Percentiles rank a stretch among this genome's conserved stretches.
These are phyloP conservation scores for Bremia lactucae DNA, from an alignment of 352 stramenopile genomes.

Conservation along the genomic window DNA sequence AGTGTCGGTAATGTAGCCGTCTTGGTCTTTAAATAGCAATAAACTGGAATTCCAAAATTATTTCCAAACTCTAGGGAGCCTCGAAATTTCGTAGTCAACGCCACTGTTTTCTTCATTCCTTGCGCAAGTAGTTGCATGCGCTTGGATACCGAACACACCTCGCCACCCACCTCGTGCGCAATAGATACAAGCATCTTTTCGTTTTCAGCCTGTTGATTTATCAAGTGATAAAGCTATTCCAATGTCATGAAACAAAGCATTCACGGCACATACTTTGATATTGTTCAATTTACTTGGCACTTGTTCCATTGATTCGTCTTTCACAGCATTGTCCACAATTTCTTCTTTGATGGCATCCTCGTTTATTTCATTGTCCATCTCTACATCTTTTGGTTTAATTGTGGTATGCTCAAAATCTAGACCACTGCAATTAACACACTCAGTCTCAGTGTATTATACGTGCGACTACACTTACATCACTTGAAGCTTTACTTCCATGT, in stretches of 20 bases:
- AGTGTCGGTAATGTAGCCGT: slow-evolving; percentile 56
- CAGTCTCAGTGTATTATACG: background rate
- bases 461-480: slow-evolving; percentile 41
- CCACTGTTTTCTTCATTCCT: slow-evolving; percentile 66
- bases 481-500: slow-evolving; percentile 70
- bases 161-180: slow-evolving; percentile 48
- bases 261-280: slow-evolving; percentile 13
- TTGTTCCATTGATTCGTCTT: slow-evolving; percentile 16
- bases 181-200: slow-evolving; percentile 83
- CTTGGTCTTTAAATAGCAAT: slow-evolving; percentile 75
- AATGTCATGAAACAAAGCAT: background rate
- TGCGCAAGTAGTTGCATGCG: slow-evolving; percentile 65
- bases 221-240: background rate
- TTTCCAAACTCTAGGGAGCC: slow-evolving; percentile 60
- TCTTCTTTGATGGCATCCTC: slow-evolving; percentile 15
- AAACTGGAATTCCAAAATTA: slow-evolving; percentile 54
- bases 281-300: slow-evolving; percentile 1
- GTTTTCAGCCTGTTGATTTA: slow-evolving; percentile 36
- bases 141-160: slow-evolving; percentile 58
- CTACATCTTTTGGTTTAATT: slow-evolving; percentile 8
- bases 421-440: slow-evolving; percentile 13
- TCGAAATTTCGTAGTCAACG: slow-evolving; percentile 68
- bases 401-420: slow-evolving; percentile 59
- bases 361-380: background rate
- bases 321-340: slow-evolving; percentile 1